Evolutionary conservation across 148 eudicot species (phyloP), one percentile per base, ranked within the genome.

Genomic region (Silene conica): DNA sequence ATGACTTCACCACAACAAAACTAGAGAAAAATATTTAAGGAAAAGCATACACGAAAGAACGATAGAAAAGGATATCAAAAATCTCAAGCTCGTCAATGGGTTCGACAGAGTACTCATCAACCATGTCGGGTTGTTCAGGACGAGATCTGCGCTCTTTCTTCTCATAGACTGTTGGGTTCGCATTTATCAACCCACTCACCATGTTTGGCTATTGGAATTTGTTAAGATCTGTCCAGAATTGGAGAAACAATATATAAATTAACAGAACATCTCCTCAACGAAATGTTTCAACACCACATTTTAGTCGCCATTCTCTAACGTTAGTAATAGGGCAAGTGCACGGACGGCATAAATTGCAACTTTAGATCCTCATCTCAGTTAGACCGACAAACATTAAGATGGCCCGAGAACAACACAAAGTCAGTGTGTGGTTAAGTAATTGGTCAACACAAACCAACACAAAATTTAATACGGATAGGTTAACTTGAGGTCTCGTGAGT

Each of bases 111-210:
- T 75, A 80, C 74, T 85, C 88, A 60, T 85, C 84, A 1, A 11
- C 79, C 0, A 18, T 31, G 13, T 28, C 54, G 18, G 72, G 31
- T 3, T 31, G 52, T 3, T 19, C 76, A 8, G 85, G 67, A 16
- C 83, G 82, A 73, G 67, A 23, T 7, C 77, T 73, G 12, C 85
- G 80, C 23, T 85, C 88, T 67, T 78, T 82, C 78, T 78, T 85
- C 74, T 85, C 85, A 31, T 85, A 82, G 2, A 85, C 80, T 1
- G 78, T 82, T 60, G 88, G 88, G 71, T 85, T 85, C 3, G 83
- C 88, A 76, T 85, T 85, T n/a, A 85, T 85, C 41, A 85, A 80
- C 57, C 88, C 88, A 63, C 46, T 74, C 43, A 80, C 82, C 84
- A 80, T 85, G 56, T 77, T 71, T n/a, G 20, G 56, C 31, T 68